These are phyloP conservation scores for Cutaneotrichosporon sp. DNA, from an alignment of 1,284 basidiomycete genomes.

Conservation along the genomic window DNA sequence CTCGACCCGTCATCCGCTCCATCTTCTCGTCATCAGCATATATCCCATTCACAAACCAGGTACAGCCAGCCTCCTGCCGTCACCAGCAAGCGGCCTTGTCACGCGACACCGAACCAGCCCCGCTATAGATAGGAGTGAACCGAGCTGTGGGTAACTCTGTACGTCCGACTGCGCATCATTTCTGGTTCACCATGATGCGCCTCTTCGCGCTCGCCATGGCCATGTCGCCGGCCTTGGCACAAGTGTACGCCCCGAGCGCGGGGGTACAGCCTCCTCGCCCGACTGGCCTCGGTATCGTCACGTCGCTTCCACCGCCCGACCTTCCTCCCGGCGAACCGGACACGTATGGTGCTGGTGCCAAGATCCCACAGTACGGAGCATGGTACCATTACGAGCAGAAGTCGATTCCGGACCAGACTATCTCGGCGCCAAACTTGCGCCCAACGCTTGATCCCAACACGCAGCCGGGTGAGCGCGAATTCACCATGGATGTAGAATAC, in stretches of 20 bases:
- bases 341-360: conserved; percentile 1
- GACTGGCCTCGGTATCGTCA: background rate
- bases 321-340: background rate
- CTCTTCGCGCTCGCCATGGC: background rate
- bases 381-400: conserved; percentile 11
- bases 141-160: background rate
- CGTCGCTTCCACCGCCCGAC: background rate
- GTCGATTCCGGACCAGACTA: conserved; percentile 4
- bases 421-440: background rate
- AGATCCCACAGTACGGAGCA: conserved; percentile 6
- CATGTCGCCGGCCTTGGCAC: background rate
- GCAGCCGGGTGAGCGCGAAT: conserved; percentile 3
- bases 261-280: background rate
- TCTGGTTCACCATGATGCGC: background rate
- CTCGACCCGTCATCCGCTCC: too few relatives aligned
- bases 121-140: too few relatives aligned
- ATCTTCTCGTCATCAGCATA: too few relatives aligned
- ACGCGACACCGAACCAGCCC: background rate
- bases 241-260: background rate
- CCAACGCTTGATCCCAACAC: background rate
- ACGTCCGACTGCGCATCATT: background rate
- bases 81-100: background rate
- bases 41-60: background rate
- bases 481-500: conserved; percentile 12
- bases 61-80: conserved; percentile 4